These are phyloP conservation scores for Pseudogymnoascus sp. DNA, from an alignment of 2,329 filamentous ascomycete species.

Conservation along the genomic window DNA sequence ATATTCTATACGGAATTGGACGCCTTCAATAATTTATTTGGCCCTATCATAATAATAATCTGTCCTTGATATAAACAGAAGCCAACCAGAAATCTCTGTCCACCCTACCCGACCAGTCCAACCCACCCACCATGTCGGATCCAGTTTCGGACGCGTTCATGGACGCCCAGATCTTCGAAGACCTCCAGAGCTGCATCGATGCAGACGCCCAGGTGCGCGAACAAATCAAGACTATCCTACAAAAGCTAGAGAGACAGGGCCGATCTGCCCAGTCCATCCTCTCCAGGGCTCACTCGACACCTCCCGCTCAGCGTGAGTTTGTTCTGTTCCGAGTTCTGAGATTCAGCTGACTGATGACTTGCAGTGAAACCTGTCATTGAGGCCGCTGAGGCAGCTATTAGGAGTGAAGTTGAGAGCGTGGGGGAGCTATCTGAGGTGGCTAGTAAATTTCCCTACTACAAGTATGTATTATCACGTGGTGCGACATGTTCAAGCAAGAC, in stretches of 20 bases:
- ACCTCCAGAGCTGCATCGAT: constrained; percentile 82
- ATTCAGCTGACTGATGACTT: background rate
- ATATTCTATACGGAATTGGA: background rate
- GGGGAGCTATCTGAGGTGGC: constrained; percentile 63
- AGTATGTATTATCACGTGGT: constrained; percentile 42
- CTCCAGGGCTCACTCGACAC: constrained; percentile 83
- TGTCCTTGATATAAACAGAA: background rate
- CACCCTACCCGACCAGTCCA: background rate
- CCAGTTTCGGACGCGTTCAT: constrained; percentile 13
- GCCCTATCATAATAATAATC: background rate
- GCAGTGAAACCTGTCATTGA: constrained; percentile 62
- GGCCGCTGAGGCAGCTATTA: constrained; percentile 62
- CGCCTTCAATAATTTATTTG: background rate
- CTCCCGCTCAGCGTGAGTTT: constrained; percentile 52
- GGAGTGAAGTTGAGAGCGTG: constrained; percentile 64
- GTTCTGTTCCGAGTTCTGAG: background rate
- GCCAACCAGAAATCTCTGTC: background rate
- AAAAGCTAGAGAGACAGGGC: constrained; percentile 76
- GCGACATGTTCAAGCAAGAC: background rate
- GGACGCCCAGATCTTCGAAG: constrained; percentile 76
- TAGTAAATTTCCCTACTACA: constrained; percentile 91
- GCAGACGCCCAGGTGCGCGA: constrained; percentile 78
- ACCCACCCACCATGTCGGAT: background rate
- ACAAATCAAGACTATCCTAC: constrained; percentile 72
- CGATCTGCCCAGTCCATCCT: constrained; percentile 74